These are phyloP conservation scores for Teratosphaeria destructans DNA, from an alignment of 2,329 filamentous ascomycete genomes.

Conservation along the genomic window DNA sequence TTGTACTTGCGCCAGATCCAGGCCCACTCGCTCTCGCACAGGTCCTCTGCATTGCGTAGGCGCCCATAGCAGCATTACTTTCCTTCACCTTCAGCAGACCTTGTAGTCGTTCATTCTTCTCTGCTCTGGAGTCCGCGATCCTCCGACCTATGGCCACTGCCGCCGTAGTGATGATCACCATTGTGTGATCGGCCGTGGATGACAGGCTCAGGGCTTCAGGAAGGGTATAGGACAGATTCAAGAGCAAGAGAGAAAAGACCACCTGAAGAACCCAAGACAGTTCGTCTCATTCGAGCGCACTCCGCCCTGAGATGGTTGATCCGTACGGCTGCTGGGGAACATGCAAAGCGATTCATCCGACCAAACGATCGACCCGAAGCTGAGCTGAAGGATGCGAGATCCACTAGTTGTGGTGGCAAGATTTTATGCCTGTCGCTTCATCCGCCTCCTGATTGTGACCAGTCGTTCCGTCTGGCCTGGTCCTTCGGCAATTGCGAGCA, in stretches of 20 bases:
- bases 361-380: neutral
- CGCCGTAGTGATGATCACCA: conserved; percentile 3
- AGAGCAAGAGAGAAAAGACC: neutral
- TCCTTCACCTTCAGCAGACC: conserved; percentile 1
- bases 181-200: neutral
- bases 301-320: neutral
- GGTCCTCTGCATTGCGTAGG: neutral
- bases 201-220: neutral
- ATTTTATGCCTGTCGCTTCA: no score
- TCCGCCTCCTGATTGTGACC: no score
- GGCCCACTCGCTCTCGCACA: neutral
- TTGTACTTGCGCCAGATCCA: neutral
- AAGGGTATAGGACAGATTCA: neutral
- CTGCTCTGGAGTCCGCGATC: neutral
- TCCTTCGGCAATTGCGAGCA: no score
- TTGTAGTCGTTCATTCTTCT: conserved; percentile 5
- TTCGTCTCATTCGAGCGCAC: neutral
- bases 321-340: neutral
- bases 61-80: conserved; percentile 2
- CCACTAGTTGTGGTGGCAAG: neutral
- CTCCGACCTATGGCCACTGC: conserved; percentile 1
- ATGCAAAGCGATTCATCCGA: neutral
- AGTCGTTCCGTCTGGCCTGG: no score
- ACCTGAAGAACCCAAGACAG: neutral
- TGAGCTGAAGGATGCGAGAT: neutral